Base-by-base conservation (phyloP, 1,284 basidiomycete species). In the Macrocystidia cucumis region DNA sequence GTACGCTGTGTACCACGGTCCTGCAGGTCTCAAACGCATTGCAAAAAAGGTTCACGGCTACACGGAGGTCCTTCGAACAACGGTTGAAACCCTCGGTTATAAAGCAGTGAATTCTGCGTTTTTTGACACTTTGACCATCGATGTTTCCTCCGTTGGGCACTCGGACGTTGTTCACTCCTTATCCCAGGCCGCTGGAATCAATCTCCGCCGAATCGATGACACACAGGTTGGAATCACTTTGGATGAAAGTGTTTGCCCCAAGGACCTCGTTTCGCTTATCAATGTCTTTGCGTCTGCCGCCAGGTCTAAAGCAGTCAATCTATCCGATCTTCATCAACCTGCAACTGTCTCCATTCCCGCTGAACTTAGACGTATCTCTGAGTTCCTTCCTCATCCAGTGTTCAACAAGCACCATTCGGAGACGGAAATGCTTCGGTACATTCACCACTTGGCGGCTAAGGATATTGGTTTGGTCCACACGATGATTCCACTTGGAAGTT, bases 1-100 rank as follows among this genome's bases (percentile, higher is more conserved):
- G 91, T 96, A 93, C 55, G 89, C 95, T 5, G 82, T 98, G 29
- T 98, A 96, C 60, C 96, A 98, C 54, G 95, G 95, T 13, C 90
- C 96, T 1, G 72, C 72, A 28, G 93, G 93, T 38, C 71, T 98
- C 19, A 69, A 72, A 44, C 77, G 78, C 36, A 98, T 98, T 46
- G 93, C 92, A 20, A 70, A 77, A 55, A 91, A 90, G 62, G 87
- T 96, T 14, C 91, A 98, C 59, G 73, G 78, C n/a, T 78, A 91
- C 48, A 87, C 95, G 0, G 78, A 82, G 40, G 69, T 92, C 38
- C 75, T 98, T 47, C 82, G 78, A 52, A 61, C 70, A 5, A 62
- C 76, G 2, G 67, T 96, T 23, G 77, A 84, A 49, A 55, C 64
- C 31, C 69, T 88, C 30, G 92, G 93, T 3, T 92, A 83, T 66